Percentiles rank a stretch among this genome's conserved stretches.
phyloP scores from a whole-genome alignment of 805 yeast genomes.

The Metschnikowia cubensis region DNA sequence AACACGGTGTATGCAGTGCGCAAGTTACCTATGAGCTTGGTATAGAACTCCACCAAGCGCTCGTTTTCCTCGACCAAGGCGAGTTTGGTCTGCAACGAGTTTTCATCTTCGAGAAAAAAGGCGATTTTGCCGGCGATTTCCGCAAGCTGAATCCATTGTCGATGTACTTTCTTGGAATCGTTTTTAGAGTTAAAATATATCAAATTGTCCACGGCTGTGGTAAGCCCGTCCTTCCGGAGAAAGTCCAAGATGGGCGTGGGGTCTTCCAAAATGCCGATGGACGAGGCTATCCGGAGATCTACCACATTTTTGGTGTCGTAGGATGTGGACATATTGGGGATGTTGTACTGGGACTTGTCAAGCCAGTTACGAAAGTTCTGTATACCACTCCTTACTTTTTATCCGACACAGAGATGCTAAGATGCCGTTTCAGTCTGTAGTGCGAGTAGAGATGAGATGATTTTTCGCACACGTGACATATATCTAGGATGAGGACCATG shows the following conservation, averaged over 20 bases:
- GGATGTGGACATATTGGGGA: neutral
- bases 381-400: neutral
- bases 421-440: neutral
- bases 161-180: conserved; percentile 49
- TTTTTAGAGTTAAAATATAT: conserved; percentile 42
- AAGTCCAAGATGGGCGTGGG: conserved; percentile 22
- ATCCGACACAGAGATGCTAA: neutral
- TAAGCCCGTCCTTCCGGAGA: conserved; percentile 26
- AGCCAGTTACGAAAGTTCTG: neutral
- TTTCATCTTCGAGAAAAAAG: conserved; percentile 17
- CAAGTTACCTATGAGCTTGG: conserved; percentile 48
- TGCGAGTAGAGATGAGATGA: neutral
- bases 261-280: conserved; percentile 14
- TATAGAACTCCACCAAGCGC: conserved; percentile 37
- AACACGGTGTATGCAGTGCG: conserved; percentile 69
- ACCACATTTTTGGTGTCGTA: conserved; percentile 3
- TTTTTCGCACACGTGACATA: conserved; percentile 3
- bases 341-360: too few relatives aligned
- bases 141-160: conserved; percentile 21
- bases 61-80: conserved; percentile 19
- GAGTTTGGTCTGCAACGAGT: conserved; percentile 11
- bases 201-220: conserved; percentile 38
- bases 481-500: too few relatives aligned
- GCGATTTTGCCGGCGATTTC: conserved; percentile 33
- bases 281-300: conserved; percentile 10